Evolutionary conservation across 371 early-diverging fungal species (phyloP).

Genomic region (Saksenaea oblongispora): DNA sequence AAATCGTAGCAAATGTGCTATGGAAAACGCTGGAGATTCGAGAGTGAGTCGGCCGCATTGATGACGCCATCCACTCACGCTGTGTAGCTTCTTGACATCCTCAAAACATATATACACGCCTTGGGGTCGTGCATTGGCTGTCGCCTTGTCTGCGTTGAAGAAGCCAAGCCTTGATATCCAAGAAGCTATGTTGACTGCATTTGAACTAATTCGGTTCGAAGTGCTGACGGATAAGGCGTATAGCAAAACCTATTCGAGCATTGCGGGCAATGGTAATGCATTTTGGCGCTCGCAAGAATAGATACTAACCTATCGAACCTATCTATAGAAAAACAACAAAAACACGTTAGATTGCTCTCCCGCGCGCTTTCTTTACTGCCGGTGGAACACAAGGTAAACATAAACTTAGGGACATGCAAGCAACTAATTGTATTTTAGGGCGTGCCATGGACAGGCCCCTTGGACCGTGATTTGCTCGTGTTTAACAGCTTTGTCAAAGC

Average conservation of each 20-base stretch:
- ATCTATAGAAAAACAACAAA: conserved; percentile 32
- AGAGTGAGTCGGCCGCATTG: conserved; percentile 33
- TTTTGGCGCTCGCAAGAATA: conserved; percentile 2
- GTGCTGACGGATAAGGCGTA: conserved; percentile 55
- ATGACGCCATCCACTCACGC: neutral
- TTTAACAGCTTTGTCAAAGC: conserved; percentile 72
- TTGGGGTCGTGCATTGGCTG: conserved; percentile 49
- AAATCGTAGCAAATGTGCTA: conserved; percentile 52
- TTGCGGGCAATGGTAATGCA: conserved; percentile 38
- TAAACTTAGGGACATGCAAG: neutral
- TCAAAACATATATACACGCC: conserved; percentile 49
- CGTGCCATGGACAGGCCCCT: conserved; percentile 62
- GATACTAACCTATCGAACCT: conserved; percentile 17
- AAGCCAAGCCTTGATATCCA: conserved; percentile 31
- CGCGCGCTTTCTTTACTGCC: conserved; percentile 61
- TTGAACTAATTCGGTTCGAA: conserved; percentile 63
- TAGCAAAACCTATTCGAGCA: conserved; percentile 50
- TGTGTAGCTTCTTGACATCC: conserved; percentile 45
- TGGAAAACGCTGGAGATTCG: conserved; percentile 56
- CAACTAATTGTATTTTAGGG: conserved; percentile 30
- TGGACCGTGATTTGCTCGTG: conserved; percentile 73
- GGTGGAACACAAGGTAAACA: conserved; percentile 40
- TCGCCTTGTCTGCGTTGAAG: conserved; percentile 21
- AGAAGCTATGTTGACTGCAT: conserved; percentile 60
- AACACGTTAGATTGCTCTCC: conserved; percentile 50